Percentiles rank a stretch among this genome's conserved stretches.
phyloP scores from a whole-genome alignment of 805 yeast genomes.

The Starmerella davenportii region DNA sequence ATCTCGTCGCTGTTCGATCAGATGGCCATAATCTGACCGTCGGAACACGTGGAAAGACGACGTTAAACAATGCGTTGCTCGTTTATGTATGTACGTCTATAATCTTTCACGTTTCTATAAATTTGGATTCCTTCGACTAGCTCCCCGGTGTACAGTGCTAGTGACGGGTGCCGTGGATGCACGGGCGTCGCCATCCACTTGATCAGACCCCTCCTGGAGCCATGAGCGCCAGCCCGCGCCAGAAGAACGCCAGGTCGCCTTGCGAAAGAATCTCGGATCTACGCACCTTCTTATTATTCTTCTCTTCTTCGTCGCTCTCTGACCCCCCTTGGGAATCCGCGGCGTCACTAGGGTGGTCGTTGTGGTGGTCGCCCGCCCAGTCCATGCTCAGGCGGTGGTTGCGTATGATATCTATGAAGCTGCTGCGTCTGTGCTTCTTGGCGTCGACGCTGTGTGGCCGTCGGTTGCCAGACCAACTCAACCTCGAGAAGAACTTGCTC shows the following conservation, averaged over 20 bases:
- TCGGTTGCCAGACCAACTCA: no score
- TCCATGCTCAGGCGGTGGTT: neutral
- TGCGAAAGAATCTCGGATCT: neutral
- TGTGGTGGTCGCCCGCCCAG: neutral
- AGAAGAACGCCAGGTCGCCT: neutral
- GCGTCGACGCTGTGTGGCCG: no score
- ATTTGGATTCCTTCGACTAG: no score
- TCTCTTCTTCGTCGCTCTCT: neutral
- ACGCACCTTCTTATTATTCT: neutral
- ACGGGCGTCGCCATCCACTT: no score
- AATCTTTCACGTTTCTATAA: no score
- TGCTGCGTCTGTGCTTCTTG: neutral
- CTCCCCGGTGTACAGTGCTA: no score
- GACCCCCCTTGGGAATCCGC: neutral
- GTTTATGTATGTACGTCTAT: no score
- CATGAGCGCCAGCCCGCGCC: neutral
- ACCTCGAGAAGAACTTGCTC: no score
- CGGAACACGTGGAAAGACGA: neutral
- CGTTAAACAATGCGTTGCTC: neutral
- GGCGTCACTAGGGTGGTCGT: neutral
- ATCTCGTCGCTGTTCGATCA: slow-evolving; percentile 86
- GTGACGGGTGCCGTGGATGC: no score
- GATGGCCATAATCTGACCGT: slow-evolving; percentile 30
- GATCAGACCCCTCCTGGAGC: neutral
- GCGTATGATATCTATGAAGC: neutral